Base-by-base conservation (phyloP, 306 rosid species). In the Cicer chorassanicum region DNA sequence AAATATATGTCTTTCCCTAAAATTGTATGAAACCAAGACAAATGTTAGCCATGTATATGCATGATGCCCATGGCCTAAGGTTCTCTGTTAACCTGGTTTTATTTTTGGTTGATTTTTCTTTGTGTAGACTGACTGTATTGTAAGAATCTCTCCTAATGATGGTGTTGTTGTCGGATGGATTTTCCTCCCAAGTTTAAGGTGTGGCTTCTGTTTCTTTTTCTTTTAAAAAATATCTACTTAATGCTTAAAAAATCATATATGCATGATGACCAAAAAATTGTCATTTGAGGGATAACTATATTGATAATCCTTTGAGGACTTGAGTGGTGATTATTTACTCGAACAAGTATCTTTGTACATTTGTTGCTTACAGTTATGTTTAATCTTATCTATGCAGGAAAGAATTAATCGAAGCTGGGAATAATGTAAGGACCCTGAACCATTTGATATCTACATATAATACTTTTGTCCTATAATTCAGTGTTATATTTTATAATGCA, bases 51-150 rank as follows among this genome's bases (percentile, higher is more conserved):
- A 14, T 15, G 43, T 41, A n/a, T 71, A n/a, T 71, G 64, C 44
- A 38, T 41, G 46, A 46, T 49, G 3, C 16, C 21, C 8, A 9
- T 45, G 54, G 42, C 42, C 56, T 46, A 41, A 62, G 65, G 34
- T 60, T 60, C 68, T 56, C 40, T 71, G 69, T 57, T 70, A 12
- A 21, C 57, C 49, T 76, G 63, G 18, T 48, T 55, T 57, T 43
- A 11, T 74, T 78, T 54, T 69, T 70, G 75, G 29, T 51, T 71
- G 65, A 68, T 79, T 6, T 72, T 72, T 73, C 16, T n/a, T 39
- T 82, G 6, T 84, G 81, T 74, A 94, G 98, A 82, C 89, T 21
- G 98, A 94, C 78, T 94, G 98, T 88, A 94, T 94, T 72, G 87
- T 80, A 40, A 91, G 91, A 86, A 86, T 94, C 84, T 87, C 90